Evolutionary conservation across 768 basidiomycete species (phyloP).

Genomic region (Dioszegia aurantiaca): DNA sequence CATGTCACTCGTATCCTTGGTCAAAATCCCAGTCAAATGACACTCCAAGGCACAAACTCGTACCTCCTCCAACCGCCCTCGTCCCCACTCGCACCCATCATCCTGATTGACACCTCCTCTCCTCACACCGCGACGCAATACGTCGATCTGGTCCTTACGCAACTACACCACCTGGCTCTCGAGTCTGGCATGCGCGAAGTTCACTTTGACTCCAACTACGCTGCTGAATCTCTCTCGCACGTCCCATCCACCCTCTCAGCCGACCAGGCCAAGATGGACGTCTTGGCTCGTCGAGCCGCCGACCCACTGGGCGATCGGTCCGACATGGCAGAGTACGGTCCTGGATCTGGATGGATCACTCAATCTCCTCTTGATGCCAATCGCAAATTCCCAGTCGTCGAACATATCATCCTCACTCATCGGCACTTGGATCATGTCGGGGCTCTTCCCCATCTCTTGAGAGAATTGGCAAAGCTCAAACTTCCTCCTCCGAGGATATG

Average conservation of each 20-base stretch:
- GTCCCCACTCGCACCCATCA: conserved; percentile 33
- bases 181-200: conserved; percentile 38
- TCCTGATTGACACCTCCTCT: conserved; percentile 49
- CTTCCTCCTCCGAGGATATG: conserved; percentile 49
- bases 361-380: conserved; percentile 1
- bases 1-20: conserved; percentile 45
- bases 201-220: conserved; percentile 33
- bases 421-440: conserved; percentile 82
- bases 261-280: conserved; percentile 23
- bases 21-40: conserved; percentile 46
- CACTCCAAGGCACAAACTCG: conserved; percentile 48
- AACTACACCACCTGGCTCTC: conserved; percentile 43
- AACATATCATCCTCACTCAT: conserved; percentile 89
- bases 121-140: conserved; percentile 41
- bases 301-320: conserved; percentile 23
- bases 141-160: conserved; percentile 37
- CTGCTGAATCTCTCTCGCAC: conserved; percentile 19
- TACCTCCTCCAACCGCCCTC: conserved; percentile 49
- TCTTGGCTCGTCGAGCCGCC: conserved; percentile 19
- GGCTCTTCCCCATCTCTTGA: conserved; percentile 70
- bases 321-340: conserved; percentile 34
- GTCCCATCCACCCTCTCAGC: conserved; percentile 22
- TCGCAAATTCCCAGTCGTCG: conserved; percentile 59
- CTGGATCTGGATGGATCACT: conserved; percentile 22
- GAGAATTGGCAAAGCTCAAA: conserved; percentile 64